Evolutionary conservation across 495 filamentous ascomycete genomes (phyloP).

Genomic region (Hypoxylon lienhwacheense): DNA sequence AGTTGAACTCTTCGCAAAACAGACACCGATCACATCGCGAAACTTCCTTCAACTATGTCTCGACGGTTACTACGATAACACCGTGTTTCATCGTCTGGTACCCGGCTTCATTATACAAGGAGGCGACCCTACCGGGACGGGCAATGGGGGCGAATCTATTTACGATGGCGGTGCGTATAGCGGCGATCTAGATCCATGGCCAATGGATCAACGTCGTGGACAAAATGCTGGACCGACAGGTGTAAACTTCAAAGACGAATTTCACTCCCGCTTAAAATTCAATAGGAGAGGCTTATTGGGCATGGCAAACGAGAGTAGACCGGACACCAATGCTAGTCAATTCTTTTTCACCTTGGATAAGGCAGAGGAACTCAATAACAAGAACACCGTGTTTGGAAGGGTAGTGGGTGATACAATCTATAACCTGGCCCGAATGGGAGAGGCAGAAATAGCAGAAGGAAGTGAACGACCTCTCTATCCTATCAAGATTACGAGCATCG

Average conservation of each 20-base stretch:
- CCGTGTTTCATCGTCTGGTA: constrained; percentile 90
- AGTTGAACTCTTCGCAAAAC: constrained; percentile 90
- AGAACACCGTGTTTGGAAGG: constrained; percentile 92
- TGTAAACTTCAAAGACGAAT: constrained; percentile 79
- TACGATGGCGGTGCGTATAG: constrained; percentile 83
- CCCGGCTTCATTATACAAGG: constrained; percentile 93
- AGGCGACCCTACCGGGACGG: constrained; percentile 81
- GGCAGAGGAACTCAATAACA: constrained; percentile 79
- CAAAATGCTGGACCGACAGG: constrained; percentile 55
- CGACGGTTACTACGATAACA: constrained; percentile 91
- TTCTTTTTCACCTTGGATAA: constrained; percentile 92
- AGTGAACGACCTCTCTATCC: constrained; percentile 88
- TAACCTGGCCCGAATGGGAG: constrained; percentile 89
- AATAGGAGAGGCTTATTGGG: constrained; percentile 88
- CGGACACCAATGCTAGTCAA: constrained; percentile 87
- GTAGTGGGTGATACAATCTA: constrained; percentile 94
- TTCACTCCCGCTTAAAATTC: constrained; percentile 89
- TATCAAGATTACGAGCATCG: constrained; percentile 72
- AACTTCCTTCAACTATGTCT: constrained; percentile 96
- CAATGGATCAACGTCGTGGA: constrained; percentile 63
- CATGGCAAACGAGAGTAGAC: constrained; percentile 80
- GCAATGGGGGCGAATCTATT: constrained; percentile 86
- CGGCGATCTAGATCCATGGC: constrained; percentile 60
- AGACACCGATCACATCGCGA: constrained; percentile 85
- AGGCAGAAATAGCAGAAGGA: constrained; percentile 77